Evolutionary conservation across 2,329 filamentous ascomycete species (phyloP).

Genomic region (Tympanopsis confertula): DNA sequence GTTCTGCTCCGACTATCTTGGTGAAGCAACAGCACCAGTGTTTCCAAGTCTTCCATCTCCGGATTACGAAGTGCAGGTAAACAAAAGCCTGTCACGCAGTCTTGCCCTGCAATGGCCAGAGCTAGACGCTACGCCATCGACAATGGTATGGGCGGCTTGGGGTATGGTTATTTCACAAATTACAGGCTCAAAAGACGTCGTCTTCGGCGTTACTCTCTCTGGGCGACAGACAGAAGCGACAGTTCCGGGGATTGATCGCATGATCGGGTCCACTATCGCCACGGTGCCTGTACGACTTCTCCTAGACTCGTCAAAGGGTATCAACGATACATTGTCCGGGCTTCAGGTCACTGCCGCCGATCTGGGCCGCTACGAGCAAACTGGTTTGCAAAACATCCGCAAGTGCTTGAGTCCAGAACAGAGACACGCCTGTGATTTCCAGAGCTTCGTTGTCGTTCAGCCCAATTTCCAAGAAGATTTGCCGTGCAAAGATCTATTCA

Average conservation of each 20-base stretch:
- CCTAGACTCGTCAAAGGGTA: slow-evolving; percentile 25
- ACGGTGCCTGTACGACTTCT: slow-evolving; percentile 43
- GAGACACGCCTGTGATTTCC: slow-evolving; percentile 41
- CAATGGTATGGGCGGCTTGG: slow-evolving; percentile 47
- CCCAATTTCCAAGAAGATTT: no score
- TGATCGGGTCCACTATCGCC: slow-evolving; percentile 19
- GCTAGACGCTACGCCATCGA: no score
- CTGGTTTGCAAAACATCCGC: slow-evolving; percentile 48
- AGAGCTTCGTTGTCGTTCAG: slow-evolving; percentile 42
- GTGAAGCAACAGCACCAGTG: no score
- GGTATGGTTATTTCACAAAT: slow-evolving; percentile 41
- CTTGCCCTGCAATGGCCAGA: no score
- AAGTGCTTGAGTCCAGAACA: slow-evolving; percentile 39
- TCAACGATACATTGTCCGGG: slow-evolving; percentile 38
- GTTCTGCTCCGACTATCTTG: no score
- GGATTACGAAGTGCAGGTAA: no score
- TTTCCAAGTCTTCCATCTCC: neutral
- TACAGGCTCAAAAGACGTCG: slow-evolving; percentile 35
- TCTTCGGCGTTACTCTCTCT: slow-evolving; percentile 48
- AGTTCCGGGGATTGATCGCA: slow-evolving; percentile 30
- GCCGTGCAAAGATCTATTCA: no score
- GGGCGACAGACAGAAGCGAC: slow-evolving; percentile 33
- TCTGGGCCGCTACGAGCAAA: slow-evolving; percentile 54
- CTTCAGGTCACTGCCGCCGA: slow-evolving; percentile 43
- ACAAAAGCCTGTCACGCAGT: no score